Evolutionary conservation across 305 asterid species (phyloP).

Genomic region (Fraxinus sp.): DNA sequence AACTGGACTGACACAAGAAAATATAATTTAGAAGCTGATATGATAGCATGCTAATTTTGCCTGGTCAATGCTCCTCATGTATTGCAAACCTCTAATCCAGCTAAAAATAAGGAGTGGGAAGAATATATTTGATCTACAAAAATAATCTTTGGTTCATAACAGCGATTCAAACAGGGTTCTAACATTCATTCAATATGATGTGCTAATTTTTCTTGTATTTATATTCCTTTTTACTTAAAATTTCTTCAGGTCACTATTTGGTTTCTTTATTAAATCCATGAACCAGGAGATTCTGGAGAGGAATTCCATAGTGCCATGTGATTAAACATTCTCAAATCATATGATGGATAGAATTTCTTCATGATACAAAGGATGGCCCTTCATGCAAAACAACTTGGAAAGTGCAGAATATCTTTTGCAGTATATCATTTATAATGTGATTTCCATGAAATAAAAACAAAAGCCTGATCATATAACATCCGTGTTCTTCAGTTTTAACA

Average conservation of each 20-base stretch:
- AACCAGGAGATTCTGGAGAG: background rate
- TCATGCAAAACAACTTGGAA: background rate
- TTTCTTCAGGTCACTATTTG: background rate
- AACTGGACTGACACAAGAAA: background rate
- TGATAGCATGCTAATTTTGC: background rate
- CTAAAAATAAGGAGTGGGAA: background rate
- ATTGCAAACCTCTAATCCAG: background rate
- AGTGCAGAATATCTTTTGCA: background rate
- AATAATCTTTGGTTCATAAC: background rate
- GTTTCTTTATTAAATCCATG: background rate
- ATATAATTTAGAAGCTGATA: background rate
- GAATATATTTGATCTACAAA: background rate
- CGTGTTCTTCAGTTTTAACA: background rate
- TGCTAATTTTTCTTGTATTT: background rate
- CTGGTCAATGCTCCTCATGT: background rate
- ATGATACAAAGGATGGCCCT: background rate
- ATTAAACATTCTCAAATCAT: background rate
- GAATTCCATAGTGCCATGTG: background rate
- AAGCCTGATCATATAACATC: background rate
- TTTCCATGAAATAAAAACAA: background rate
- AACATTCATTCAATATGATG: background rate
- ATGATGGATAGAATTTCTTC: background rate
- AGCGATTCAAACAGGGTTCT: background rate
- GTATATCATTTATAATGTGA: background rate
- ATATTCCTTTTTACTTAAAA: background rate